Evolutionary conservation across 1,284 basidiomycete genomes (phyloP).

Genomic region (Puccinia novopanici): DNA sequence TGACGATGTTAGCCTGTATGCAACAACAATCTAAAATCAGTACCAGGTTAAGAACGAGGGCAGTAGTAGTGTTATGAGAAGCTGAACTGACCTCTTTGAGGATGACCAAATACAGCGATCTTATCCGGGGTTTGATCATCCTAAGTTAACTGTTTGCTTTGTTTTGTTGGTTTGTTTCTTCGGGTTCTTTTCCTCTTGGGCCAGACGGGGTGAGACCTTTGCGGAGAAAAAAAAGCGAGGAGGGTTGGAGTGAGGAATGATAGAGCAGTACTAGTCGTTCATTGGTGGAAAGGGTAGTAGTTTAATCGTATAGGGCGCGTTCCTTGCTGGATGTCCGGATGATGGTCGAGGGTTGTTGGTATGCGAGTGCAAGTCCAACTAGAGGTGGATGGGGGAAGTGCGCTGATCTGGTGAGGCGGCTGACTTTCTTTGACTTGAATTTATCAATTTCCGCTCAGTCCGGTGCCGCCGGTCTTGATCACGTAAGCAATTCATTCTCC

Average conservation of each 20-base stretch:
- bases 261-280: neutral
- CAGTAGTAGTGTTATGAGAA: neutral
- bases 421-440: too few relatives aligned
- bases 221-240: too few relatives aligned
- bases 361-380: too few relatives aligned
- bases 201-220: too few relatives aligned
- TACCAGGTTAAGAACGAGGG: neutral
- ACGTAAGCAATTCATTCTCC: neutral
- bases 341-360: too few relatives aligned
- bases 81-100: constrained; percentile 35
- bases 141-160: neutral
- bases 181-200: neutral
- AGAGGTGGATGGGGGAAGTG: too few relatives aligned
- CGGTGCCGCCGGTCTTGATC: neutral
- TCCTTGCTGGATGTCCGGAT: neutral
- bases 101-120: constrained; percentile 13
- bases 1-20: constrained; percentile 62
- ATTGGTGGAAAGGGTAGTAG: neutral
- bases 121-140: constrained; percentile 44
- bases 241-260: too few relatives aligned
- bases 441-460: neutral
- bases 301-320: too few relatives aligned
- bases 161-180: neutral
- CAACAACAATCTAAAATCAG: constrained; percentile 39
- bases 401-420: too few relatives aligned